Evolutionary conservation across 495 filamentous ascomycete species (phyloP), one percentile per base, ranked within the genome.

Genomic region (Aspergillus leporis): DNA sequence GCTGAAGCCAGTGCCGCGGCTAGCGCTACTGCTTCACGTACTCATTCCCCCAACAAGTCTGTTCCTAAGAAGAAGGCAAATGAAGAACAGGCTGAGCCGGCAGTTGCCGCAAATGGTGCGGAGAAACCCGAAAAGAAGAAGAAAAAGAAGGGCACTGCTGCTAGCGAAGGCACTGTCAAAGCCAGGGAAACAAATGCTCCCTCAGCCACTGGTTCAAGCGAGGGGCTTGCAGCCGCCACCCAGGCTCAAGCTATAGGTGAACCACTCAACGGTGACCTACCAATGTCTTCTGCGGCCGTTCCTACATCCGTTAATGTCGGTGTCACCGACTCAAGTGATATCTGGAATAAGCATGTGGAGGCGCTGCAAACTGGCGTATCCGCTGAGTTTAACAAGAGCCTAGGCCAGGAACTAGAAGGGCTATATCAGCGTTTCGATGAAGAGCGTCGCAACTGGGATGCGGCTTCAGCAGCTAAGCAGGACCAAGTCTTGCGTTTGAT

Each of bases 401-500:
- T 91, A 53, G 73, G 71, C 25, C 75, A 74, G 40, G 83, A 90
- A 57, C 66, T 90, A 6, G 82, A 85, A 21, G 69, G 68, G 3
- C 69, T 91, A 9, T 84, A 88, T 65, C 76, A 73, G 32, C 83
- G 83, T 45, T 76, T 90, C 56, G 85, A 87, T 50, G 83, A 85
- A 16, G 88, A 90, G 55, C 85, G 80, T 61, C 83, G 83, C 61
- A 77, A 79, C 51, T 82, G 84, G 67, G 84, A 87, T 70, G 84
- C 84, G 52, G 81, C 86, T 28, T 82, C 84, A 28, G 76, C 85
- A 16, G 82, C 85, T n/a, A 87, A 86, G 60, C 88, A 90, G 61
- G 87, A 92, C 55, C 86, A 88, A 57, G 78, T 99, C 32, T 81
- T 99, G 52, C 89, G 91, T 21, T 80, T 96, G 45, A 90, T 99